Evolutionary conservation across 208 protist genomes (phyloP).

Genomic region (Trypanosoma theileri): DNA sequence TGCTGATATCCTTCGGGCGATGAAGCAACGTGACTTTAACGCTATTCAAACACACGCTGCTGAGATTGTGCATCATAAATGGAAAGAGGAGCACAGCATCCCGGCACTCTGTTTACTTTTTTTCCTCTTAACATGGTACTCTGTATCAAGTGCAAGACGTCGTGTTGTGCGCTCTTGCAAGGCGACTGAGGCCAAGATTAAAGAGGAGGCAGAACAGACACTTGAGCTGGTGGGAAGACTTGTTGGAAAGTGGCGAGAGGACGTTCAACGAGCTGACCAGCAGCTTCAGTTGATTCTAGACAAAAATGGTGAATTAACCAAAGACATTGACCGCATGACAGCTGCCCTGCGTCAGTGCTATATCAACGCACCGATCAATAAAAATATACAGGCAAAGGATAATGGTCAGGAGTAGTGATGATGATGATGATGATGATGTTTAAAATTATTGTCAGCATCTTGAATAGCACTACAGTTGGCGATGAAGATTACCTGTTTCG

Average conservation of each 20-base stretch:
- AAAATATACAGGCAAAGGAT: not conserved
- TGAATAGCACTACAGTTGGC: not conserved
- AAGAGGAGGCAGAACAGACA: conserved; percentile 65
- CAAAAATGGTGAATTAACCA: conserved; percentile 80
- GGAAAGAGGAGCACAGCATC: conserved; percentile 73
- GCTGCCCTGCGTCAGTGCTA: conserved; percentile 73
- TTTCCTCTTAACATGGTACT: conserved; percentile 74
- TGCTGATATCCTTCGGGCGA: conserved; percentile 53
- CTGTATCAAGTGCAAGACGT: conserved; percentile 58
- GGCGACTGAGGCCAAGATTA: conserved; percentile 36
- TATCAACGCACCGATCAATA: conserved; percentile 31
- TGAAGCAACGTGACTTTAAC: conserved; percentile 66
- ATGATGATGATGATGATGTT: not conserved
- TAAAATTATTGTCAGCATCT: not conserved
- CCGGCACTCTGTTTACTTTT: conserved; percentile 52
- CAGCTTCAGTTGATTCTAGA: conserved; percentile 80
- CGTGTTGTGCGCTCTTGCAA: conserved; percentile 57
- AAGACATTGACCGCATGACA: conserved; percentile 82
- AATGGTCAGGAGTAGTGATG: not conserved
- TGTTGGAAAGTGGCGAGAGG: conserved; percentile 56
- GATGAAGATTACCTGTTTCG: not conserved
- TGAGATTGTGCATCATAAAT: conserved; percentile 59
- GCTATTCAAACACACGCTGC: conserved; percentile 60
- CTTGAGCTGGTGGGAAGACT: conserved; percentile 48
- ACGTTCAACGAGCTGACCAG: conserved; percentile 56